phyloP scores from a whole-genome alignment of 805 yeast genomes.

The Zygosaccharomyces bisporus region DNA sequence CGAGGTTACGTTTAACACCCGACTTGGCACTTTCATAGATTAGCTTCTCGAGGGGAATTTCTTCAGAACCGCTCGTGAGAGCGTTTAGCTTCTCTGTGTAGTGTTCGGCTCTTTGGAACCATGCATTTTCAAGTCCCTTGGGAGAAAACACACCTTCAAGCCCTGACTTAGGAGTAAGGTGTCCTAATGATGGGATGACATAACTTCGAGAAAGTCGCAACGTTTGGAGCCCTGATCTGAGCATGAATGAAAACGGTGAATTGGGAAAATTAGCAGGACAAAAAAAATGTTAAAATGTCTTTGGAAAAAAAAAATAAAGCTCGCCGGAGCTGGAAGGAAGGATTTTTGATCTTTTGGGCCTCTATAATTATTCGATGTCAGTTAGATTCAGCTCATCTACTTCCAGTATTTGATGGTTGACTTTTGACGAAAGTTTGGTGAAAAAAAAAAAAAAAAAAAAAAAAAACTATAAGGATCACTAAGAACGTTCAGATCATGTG shows the following conservation, averaged over 20 bases:
- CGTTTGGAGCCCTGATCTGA: background rate
- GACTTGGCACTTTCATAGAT: constrained; percentile 32
- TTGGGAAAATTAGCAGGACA: background rate
- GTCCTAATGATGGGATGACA: constrained; percentile 26
- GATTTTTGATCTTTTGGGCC: too few relatives aligned
- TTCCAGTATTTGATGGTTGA: too few relatives aligned
- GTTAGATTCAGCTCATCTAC: too few relatives aligned
- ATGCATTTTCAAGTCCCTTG: constrained; percentile 47
- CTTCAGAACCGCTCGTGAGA: constrained; percentile 25
- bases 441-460: too few relatives aligned
- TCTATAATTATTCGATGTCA: too few relatives aligned
- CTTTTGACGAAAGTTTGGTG: too few relatives aligned
- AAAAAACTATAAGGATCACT: too few relatives aligned
- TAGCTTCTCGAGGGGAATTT: constrained; percentile 26
- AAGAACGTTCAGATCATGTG: too few relatives aligned
- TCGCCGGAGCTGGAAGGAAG: too few relatives aligned
- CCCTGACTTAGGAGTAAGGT: constrained; percentile 34
- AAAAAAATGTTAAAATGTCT: too few relatives aligned
- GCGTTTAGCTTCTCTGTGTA: constrained; percentile 42
- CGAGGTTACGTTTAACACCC: constrained; percentile 33
- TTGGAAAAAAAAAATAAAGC: too few relatives aligned
- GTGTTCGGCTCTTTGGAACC: constrained; percentile 44
- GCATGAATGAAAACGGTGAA: background rate
- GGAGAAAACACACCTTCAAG: constrained; percentile 49
- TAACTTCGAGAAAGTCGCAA: constrained; percentile 10